Evolutionary conservation across 345 rosid genomes (phyloP).

Genomic region (Salix brachista): DNA sequence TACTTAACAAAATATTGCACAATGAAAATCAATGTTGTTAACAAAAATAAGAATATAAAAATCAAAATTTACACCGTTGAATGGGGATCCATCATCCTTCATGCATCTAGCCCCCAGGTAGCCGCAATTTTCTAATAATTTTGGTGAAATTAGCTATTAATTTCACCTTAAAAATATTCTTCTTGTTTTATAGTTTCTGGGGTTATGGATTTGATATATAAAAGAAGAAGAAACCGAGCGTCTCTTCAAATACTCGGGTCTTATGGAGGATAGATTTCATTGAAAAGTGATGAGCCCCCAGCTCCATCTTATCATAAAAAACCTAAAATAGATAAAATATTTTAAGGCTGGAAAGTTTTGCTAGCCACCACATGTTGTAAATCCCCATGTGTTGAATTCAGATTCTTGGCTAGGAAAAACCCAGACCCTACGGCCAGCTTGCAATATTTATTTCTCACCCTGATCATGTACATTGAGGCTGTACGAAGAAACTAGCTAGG

Average conservation of each 20-base stretch:
- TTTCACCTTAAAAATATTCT: too few species aligned
- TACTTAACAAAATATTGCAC: neutral
- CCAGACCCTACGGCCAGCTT: neutral
- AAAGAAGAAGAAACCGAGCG: neutral
- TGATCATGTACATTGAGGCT: neutral
- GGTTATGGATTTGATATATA: neutral
- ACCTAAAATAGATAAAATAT: neutral
- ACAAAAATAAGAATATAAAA: neutral
- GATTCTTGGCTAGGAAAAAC: conserved; percentile 24
- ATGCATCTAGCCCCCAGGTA: neutral
- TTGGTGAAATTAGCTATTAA: neutral
- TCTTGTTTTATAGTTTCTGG: neutral
- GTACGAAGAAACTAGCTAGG: neutral
- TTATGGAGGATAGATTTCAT: conserved; percentile 8
- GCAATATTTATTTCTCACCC: neutral
- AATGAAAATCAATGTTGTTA: neutral
- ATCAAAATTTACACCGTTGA: neutral
- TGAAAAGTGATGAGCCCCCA: conserved; percentile 11
- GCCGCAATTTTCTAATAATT: neutral
- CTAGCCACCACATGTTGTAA: conserved; percentile 28
- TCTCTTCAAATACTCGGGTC: neutral
- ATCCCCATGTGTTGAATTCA: conserved; percentile 34
- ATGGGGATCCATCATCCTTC: conserved; percentile 7
- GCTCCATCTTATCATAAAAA: conserved; percentile 1
- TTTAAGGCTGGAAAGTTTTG: neutral